Evolutionary conservation across 495 filamentous ascomycete species (phyloP).

Genomic region (Xanthoparmelia taractica): DNA sequence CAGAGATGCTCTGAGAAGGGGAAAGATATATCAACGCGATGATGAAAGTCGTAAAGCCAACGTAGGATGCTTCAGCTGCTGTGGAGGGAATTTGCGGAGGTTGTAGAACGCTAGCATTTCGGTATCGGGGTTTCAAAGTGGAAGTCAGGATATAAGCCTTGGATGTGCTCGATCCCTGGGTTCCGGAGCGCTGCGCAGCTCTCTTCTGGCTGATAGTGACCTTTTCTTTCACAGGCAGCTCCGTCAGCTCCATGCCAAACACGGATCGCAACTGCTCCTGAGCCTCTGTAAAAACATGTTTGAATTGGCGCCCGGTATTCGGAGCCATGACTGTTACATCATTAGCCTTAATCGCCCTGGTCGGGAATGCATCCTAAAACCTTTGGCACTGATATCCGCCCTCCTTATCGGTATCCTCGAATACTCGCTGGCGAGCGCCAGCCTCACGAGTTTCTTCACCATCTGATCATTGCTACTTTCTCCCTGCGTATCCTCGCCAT

Average conservation of each 20-base stretch:
- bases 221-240: slow-evolving; percentile 75
- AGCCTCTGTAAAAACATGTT: slow-evolving; percentile 57
- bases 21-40: slow-evolving; percentile 66
- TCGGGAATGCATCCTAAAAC: slow-evolving; percentile 32
- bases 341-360: background rate
- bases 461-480: slow-evolving; percentile 24
- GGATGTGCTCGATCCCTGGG: slow-evolving; percentile 38
- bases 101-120: slow-evolving; percentile 54
- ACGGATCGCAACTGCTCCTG: slow-evolving; percentile 54
- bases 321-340: slow-evolving; percentile 35
- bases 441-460: slow-evolving; percentile 82
- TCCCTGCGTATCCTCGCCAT: slow-evolving; percentile 18
- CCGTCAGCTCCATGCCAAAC: slow-evolving; percentile 83
- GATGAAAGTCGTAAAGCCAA: slow-evolving; percentile 70
- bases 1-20: slow-evolving; percentile 59
- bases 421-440: slow-evolving; percentile 83
- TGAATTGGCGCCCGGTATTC: slow-evolving; percentile 48
- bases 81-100: slow-evolving; percentile 59
- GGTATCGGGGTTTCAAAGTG: slow-evolving; percentile 57
- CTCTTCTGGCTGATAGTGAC: slow-evolving; percentile 63
- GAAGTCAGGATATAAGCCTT: slow-evolving; percentile 71
- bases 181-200: slow-evolving; percentile 31
- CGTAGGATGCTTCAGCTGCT: slow-evolving; percentile 65
- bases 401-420: slow-evolving; percentile 69
- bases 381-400: slow-evolving; percentile 70